A percentile compares a stretch with the other conserved stretches of the same genome.
These are phyloP conservation scores for Xylariaceae sp. DNA, from an alignment of 2,329 filamentous ascomycete genomes.

Conservation along the genomic window DNA sequence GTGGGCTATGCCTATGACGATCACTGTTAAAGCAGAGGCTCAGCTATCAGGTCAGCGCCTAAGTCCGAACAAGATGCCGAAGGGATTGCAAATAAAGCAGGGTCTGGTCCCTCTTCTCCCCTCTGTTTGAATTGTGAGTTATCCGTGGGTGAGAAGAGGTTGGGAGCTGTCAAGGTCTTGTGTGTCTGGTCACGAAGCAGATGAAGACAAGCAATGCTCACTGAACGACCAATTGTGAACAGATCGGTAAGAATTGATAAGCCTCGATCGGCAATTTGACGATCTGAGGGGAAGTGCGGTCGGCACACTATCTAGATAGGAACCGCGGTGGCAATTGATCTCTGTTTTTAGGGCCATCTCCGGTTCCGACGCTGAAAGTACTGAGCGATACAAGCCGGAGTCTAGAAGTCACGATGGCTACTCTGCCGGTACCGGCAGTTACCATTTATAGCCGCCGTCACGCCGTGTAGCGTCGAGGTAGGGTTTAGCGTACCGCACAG, in stretches of 20 bases:
- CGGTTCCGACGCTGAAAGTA: background rate
- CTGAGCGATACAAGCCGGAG: too few species aligned
- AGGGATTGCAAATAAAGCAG: constrained; percentile 24
- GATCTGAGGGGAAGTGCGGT: constrained; percentile 2
- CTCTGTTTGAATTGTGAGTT: constrained; percentile 2
- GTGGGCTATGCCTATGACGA: background rate
- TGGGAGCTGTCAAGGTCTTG: background rate
- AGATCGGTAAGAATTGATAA: background rate
- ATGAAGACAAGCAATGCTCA: background rate
- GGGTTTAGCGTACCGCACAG: too few species aligned
- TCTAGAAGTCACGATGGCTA: too few species aligned
- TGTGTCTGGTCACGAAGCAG: background rate
- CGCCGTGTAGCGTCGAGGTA: too few species aligned
- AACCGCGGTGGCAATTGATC: background rate
- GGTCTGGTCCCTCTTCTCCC: constrained; percentile 20
- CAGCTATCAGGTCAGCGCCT: background rate
- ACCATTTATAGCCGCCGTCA: too few species aligned
- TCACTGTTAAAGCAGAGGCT: background rate
- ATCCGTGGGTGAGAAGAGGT: background rate
- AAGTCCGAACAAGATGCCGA: background rate
- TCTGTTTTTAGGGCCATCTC: background rate
- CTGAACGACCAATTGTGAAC: background rate
- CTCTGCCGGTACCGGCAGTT: too few species aligned
- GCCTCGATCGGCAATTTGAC: background rate
- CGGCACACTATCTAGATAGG: background rate